phyloP scores from a whole-genome alignment of 805 yeast species.

The Saccharomyces eubayanus region DNA sequence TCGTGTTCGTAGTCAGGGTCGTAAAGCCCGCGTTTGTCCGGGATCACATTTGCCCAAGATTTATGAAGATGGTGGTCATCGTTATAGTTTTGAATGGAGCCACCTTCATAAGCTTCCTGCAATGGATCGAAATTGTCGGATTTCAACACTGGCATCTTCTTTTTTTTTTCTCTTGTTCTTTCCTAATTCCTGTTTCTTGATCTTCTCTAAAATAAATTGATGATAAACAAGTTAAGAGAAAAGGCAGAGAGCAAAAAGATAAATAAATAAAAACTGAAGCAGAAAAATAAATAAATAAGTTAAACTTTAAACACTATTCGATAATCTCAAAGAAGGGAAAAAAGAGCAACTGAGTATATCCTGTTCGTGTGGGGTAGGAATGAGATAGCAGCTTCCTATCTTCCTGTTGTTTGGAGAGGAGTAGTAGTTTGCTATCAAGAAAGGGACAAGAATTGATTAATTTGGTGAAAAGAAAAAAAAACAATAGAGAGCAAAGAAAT shows the following conservation, averaged over 20 bases:
- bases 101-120: conserved; percentile 27
- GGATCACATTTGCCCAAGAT: conserved; percentile 89
- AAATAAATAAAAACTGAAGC: background rate
- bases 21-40: conserved; percentile 80
- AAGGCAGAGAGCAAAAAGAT: background rate
- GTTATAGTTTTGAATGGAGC: conserved; percentile 12
- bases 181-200: background rate
- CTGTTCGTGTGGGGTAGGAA: background rate
- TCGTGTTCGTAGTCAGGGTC: conserved; percentile 92
- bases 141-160: conserved; percentile 8
- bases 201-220: background rate
- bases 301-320: background rate
- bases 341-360: background rate
- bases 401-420: background rate
- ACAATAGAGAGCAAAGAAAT: background rate
- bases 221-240: background rate
- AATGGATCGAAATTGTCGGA: conserved; percentile 25
- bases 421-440: background rate
- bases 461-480: background rate
- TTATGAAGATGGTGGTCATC: conserved; percentile 36
- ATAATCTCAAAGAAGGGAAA: background rate
- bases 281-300: background rate
- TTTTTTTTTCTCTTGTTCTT: background rate
- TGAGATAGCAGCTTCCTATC: background rate
- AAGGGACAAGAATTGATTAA: background rate